Base-by-base conservation (phyloP, 768 basidiomycete species). In the Lactarius quietus region DNA sequence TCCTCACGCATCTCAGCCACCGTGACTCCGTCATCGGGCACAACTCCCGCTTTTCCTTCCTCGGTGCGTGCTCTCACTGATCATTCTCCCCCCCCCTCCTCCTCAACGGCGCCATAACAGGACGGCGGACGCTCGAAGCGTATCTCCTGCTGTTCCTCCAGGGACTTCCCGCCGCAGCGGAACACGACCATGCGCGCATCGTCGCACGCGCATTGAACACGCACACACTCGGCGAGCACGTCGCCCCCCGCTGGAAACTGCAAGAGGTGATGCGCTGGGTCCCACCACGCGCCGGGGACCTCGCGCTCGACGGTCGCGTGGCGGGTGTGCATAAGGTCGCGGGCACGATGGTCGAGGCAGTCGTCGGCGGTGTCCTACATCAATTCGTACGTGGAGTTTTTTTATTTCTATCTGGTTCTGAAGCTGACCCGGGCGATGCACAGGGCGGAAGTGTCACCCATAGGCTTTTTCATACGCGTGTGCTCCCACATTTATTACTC, bases 1-100 rank as follows among this genome's bases (percentile, higher is more conserved):
- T 91, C 67, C 77, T 93, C 68, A 94, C 92, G 3, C 92, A 94
- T 72, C 80, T 81, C 8, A 91, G 89, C 75, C 92, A 91, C 75
- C 83, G 79, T 55, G 79, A 83, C 61, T 87, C 90, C 33, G 67
- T 73, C 56, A 74, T 81, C 53, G 89, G 92, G 2, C 89, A 92
- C 73, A 93, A 93, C 70, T 85, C 82, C 54, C 85, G 85, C 12
- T 76, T 90, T 53, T 79, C 82, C 48, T 94, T 93, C 71, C 80
- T 92, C 33, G 92, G 91, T 90, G 70, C 62, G 84, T 76, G 9
- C n/a, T n/a, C n/a, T n/a, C n/a, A n/a, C n/a, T 33, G 33, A 15
- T 2, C 15, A 12, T 51, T 10, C 57, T 12, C n/a, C 48, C 39
- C 9, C 1, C 8, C 23, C 9, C 36, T 29, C 6, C 26, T 39